Base-by-base conservation (phyloP, 2,329 filamentous ascomycete species). In the Zopfia rhizophila region DNA sequence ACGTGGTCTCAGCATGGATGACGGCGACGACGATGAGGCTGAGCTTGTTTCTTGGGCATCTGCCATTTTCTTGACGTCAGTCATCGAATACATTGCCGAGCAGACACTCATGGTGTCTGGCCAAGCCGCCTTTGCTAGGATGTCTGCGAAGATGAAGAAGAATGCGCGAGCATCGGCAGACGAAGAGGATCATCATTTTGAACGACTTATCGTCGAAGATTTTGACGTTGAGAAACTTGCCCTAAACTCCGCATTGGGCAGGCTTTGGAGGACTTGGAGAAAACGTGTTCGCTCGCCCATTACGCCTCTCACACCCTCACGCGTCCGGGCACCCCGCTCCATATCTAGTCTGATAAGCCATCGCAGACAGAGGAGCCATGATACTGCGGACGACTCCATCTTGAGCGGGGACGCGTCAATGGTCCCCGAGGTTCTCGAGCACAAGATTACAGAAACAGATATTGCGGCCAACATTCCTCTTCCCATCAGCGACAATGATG, bases 191-290 rank as follows among this genome's bases (percentile, higher is more conserved):
- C 82, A 76, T 39, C 73, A 75, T 14, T 78, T 82, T 28, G 85
- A 90, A 52, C 83, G 85, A 12, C 80, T 96, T 40, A 78, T 92
- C n/a, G 86, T 99, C 18, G 90, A 95, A 62, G 93, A 97, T 62
- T 77, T 85, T 42, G 94, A 99, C 67, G 90, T 97, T 80, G 94
- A 97, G 66, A 90, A 92, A 58, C 84, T 97, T 54, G 93, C 93
- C 6, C 79, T 97, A 49, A 95, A 96, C 66, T 83, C 91, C 45
- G 92, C 90, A 2, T 77, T 99, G 1, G 94, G 94, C 14, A 82
- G 92, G 36, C 78, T 97, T 30, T 99, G 94, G 94, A 85, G 94
- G 60, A 89, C 90, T 18, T 99, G 94, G 94, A 91, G 94, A 74
- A 96, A 96, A 75, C 84, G 88, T 52, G 81, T 89, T 58, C 83